Conservation (phyloP, 495 filamentous ascomycete genomes). For the Aspergillus wentii region DNA sequence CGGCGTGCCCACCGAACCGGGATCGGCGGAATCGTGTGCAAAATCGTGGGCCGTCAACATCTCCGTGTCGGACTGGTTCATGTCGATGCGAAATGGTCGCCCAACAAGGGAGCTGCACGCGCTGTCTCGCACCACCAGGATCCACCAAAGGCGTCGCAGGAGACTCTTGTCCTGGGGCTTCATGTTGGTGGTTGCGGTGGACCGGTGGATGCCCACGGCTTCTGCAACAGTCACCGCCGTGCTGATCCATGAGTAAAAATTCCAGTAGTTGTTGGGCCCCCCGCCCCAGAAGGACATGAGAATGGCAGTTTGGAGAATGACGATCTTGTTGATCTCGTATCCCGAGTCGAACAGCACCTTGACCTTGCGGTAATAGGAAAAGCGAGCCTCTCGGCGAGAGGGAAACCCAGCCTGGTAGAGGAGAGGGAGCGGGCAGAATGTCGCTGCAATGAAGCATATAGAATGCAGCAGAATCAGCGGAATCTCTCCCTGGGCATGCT, state of each 20-base stretch:
- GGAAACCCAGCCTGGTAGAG: neutral
- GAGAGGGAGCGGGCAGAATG: neutral
- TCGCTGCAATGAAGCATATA: neutral
- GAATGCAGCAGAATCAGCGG: neutral
- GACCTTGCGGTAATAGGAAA: neutral
- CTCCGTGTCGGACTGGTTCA: neutral
- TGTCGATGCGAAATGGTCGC: conserved; percentile 1
- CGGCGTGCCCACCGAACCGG: neutral
- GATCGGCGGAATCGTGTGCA: neutral
- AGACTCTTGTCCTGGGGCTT: conserved; percentile 1
- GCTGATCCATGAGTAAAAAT: conserved; percentile 4
- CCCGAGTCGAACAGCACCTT: conserved; percentile 54
- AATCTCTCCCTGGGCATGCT: neutral
- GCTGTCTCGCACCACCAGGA: neutral
- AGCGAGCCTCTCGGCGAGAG: neutral
- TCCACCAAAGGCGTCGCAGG: neutral
- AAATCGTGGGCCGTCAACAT: conserved; percentile 2
- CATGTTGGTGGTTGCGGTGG: conserved; percentile 1
- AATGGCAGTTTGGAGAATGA: conserved; percentile 51
- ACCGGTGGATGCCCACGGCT: conserved; percentile 1
- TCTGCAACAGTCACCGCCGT: conserved; percentile 1
- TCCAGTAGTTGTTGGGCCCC: conserved; percentile 3
- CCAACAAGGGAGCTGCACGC: neutral
- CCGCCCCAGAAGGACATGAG: conserved; percentile 1
- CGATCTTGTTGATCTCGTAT: conserved; percentile 61